phyloP scores from a whole-genome alignment of 495 filamentous ascomycete species.

The Rostrohypoxylon terebratum region DNA sequence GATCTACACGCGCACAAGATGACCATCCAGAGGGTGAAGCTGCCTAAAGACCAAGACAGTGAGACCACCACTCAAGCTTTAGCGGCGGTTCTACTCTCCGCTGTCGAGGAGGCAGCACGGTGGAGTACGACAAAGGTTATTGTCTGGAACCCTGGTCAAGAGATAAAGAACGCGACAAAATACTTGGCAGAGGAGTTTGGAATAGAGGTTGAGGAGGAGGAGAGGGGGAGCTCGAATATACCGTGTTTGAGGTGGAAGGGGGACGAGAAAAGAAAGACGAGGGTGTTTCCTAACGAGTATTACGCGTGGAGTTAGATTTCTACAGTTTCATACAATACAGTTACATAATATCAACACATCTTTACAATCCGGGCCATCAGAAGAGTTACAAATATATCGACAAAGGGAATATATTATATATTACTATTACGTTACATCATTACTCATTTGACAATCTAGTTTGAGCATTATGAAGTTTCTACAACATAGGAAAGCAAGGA shows the following conservation, averaged over 20 bases:
- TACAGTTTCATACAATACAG: neutral
- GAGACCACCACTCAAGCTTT: neutral
- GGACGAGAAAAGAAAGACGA: constrained; percentile 27
- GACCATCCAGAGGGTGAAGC: constrained; percentile 31
- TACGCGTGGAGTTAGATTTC: constrained; percentile 41
- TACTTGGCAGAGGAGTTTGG: constrained; percentile 6
- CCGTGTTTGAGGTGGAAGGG: constrained; percentile 35
- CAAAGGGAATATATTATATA: constrained; percentile 11
- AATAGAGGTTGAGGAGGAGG: constrained; percentile 17
- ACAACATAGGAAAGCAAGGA: constrained; percentile 8
- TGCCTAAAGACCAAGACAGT: neutral
- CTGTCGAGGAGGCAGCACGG: constrained; percentile 25
- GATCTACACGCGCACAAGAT: constrained; percentile 25
- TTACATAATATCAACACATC: neutral
- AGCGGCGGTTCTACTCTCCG: constrained; percentile 26
- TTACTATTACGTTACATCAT: too few species aligned
- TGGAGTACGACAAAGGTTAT: constrained; percentile 25
- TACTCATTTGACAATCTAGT: neutral
- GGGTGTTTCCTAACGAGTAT: constrained; percentile 34
- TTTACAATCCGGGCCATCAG: neutral
- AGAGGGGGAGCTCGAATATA: constrained; percentile 20
- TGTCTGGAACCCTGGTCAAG: constrained; percentile 24
- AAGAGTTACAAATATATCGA: neutral
- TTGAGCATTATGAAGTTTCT: neutral
- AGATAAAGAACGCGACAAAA: constrained; percentile 21